Evolutionary conservation across 208 protist species (phyloP), one percentile per base, ranked within the genome.

Genomic region (Leishmania braziliensis): DNA sequence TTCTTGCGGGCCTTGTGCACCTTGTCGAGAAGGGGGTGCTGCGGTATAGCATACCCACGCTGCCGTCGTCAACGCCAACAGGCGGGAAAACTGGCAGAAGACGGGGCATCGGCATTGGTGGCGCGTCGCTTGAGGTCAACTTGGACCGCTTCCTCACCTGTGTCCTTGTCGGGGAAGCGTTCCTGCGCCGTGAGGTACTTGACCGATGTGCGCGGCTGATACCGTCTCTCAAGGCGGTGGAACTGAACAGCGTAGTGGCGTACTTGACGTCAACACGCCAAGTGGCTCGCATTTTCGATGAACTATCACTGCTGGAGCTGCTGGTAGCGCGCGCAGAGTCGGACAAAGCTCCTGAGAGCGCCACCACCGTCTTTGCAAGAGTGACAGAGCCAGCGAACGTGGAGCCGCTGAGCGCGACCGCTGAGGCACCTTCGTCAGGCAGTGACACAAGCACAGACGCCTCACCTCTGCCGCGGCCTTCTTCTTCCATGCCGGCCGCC

Each of bases 161-260:
- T 36, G 85, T 91, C 77, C 66, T 95, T 2, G 48, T 90, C 9
- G 93, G 93, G 8, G 88, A 89, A 50, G 73, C 82, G 29, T 87
- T 88, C 77, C 89, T 90, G 54, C 87, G 84, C 48, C 74, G 82
- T 36, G 91, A 92, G 84, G 80, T 91, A 77, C 36, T 93, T n/a
- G 91, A 96, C 75, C 90, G 93, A 43, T 79, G 87, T 0, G 90
- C 93, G 20, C 88, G 93, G 3, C 81, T 96, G 29, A 89, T 93
- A 84, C 93, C 93, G 23, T 74, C 76, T 2, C 75, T 84, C 23
- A 80, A 77, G 1, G 82, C 75, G 2, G 33, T 77, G 2, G 89
- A 93, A 77, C 76, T 95, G 74, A 84, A 80, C 65, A 87, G 83
- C 56, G 86, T 96, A 65, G 81, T 83, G 39, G 54, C 76, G 39